These are phyloP conservation scores for Hyphochytrium catenoides DNA, from an alignment of 352 stramenopile genomes.

Conservation along the genomic window DNA sequence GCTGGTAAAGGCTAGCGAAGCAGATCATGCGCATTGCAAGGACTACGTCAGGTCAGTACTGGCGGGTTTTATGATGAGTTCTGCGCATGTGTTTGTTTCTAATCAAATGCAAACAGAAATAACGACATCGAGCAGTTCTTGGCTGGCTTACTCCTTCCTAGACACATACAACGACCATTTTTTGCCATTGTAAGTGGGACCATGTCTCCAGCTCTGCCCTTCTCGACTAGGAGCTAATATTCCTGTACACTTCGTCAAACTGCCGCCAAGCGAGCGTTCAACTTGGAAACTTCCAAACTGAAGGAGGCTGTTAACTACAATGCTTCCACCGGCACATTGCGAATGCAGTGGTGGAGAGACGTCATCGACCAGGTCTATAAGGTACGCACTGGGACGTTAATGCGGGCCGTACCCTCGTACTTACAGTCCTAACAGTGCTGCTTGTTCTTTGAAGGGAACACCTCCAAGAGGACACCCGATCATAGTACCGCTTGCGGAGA, in stretches of 20 bases:
- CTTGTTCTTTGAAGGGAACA: slow-evolving; percentile 28
- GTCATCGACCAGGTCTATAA: slow-evolving; percentile 41
- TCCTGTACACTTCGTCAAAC: not conserved
- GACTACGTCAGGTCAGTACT: no score
- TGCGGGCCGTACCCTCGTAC: slow-evolving; percentile 5
- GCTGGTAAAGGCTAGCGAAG: no score
- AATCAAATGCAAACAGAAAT: no score
- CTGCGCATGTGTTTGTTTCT: no score
- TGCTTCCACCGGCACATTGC: slow-evolving; percentile 53
- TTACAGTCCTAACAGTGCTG: slow-evolving; percentile 31
- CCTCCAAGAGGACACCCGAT: slow-evolving; percentile 39
- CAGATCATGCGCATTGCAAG: no score
- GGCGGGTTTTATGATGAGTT: no score
- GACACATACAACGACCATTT: slow-evolving; percentile 27
- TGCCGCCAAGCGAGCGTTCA: slow-evolving; percentile 37
- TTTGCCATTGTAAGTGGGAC: slow-evolving; percentile 42
- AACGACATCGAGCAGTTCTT: slow-evolving; percentile 60
- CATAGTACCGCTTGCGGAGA: slow-evolving; percentile 70
- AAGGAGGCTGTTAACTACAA: slow-evolving; percentile 65
- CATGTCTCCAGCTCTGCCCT: not conserved
- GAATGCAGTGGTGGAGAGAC: slow-evolving; percentile 76
- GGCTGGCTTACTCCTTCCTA: slow-evolving; percentile 33
- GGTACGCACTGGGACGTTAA: slow-evolving; percentile 22
- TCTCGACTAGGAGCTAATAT: not conserved
- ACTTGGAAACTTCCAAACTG: slow-evolving; percentile 65